phyloP scores from a whole-genome alignment of 345 rosid species.

The Ricinus communis region DNA sequence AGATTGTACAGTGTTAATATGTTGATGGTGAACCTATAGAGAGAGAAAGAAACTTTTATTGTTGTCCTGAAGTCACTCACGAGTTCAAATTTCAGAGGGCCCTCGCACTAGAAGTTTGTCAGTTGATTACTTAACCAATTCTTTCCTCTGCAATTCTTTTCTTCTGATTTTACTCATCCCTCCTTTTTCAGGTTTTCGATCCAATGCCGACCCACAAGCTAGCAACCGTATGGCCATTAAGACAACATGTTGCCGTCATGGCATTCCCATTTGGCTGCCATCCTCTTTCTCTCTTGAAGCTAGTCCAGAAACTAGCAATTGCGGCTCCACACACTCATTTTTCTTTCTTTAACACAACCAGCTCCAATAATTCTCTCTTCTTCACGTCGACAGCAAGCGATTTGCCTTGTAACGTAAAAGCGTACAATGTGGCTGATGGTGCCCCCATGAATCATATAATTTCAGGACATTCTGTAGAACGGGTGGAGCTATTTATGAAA shows the following conservation, averaged over 20 bases:
- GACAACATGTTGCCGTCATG: constrained; percentile 47
- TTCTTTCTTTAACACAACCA: constrained; percentile 51
- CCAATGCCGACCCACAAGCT: not conserved
- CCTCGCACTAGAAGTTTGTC: too few species aligned
- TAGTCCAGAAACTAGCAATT: constrained; percentile 43
- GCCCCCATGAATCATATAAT: constrained; percentile 20
- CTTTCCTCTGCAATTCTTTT: too few species aligned
- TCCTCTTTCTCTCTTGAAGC: constrained; percentile 44
- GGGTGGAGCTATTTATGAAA: constrained; percentile 44
- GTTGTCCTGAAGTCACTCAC: too few species aligned
- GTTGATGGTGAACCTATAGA: too few species aligned
- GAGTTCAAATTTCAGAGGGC: too few species aligned
- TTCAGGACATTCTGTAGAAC: constrained; percentile 36
- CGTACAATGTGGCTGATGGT: constrained; percentile 41
- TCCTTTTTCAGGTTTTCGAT: not conserved
- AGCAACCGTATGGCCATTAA: not conserved
- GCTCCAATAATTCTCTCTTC: constrained; percentile 39
- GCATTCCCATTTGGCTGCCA: constrained; percentile 68
- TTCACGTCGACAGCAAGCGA: not conserved
- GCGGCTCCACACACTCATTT: constrained; percentile 41
- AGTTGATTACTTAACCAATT: too few species aligned
- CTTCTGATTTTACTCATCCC: too few species aligned
- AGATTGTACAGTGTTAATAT: too few species aligned
- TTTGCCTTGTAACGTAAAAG: constrained; percentile 36
- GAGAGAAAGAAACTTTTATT: too few species aligned